A percentile compares a stretch with the other conserved stretches of the same genome.
phyloP scores from a whole-genome alignment of 1,139 yeast species.

The Magnusiomyces sp. region DNA sequence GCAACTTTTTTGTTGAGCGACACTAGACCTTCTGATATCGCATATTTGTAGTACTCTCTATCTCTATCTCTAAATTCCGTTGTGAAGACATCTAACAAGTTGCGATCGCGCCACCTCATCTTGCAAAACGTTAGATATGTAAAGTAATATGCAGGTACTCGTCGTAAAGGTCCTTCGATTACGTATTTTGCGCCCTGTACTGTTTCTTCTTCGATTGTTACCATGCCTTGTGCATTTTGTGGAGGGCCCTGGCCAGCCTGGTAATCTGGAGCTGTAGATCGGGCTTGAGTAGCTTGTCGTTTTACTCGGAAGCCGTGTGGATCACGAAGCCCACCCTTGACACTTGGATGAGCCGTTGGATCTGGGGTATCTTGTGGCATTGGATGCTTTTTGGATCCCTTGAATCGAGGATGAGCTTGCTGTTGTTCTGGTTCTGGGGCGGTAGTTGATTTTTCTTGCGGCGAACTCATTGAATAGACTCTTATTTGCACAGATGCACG shows the following conservation, averaged over 20 bases:
- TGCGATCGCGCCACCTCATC: constrained; percentile 79
- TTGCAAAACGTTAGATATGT: constrained; percentile 90
- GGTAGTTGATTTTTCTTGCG: no score
- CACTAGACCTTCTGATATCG: constrained; percentile 68
- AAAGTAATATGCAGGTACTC: constrained; percentile 78
- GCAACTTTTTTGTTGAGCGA: constrained; percentile 61
- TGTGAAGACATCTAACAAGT: constrained; percentile 67
- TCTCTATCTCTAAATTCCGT: constrained; percentile 80
- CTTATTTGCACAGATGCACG: no score
- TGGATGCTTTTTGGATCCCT: not conserved
- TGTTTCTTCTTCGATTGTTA: constrained; percentile 28
- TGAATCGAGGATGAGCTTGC: not conserved
- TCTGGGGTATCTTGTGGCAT: not conserved
- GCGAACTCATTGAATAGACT: no score
- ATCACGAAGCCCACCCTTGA: constrained; percentile 16
- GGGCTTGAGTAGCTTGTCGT: constrained; percentile 21
- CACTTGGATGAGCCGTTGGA: not conserved
- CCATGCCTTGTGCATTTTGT: constrained; percentile 9
- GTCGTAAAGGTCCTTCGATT: constrained; percentile 41
- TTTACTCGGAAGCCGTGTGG: constrained; percentile 25
- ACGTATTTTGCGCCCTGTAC: constrained; percentile 34
- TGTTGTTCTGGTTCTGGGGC: no score
- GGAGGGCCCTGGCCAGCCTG: constrained; percentile 3
- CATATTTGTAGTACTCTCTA: constrained; percentile 45
- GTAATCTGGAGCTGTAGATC: constrained; percentile 14